Percentiles rank a stretch among this genome's conserved stretches.
Conservation (phyloP, 495 filamentous ascomycete genomes). For the Letharia columbiana region DNA sequence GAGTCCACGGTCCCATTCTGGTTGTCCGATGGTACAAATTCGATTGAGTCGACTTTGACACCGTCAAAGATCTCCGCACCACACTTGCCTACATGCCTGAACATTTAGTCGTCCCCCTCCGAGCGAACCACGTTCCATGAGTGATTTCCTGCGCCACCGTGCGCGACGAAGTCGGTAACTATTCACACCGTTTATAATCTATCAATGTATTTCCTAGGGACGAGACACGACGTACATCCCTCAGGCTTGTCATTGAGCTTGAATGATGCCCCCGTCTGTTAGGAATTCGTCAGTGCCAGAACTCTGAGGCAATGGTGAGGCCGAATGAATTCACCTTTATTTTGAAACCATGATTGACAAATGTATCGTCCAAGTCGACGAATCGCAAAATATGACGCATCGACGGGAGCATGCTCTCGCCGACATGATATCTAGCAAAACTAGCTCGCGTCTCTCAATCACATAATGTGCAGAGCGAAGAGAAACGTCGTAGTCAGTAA, state of each 20-base stretch:
- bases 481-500: neutral
- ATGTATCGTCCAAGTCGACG: constrained; percentile 39
- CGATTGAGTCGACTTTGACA: constrained; percentile 34
- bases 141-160: constrained; percentile 35
- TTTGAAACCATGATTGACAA: constrained; percentile 37
- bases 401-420: constrained; percentile 45
- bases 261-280: constrained; percentile 39
- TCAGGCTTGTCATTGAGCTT: constrained; percentile 36
- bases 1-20: neutral
- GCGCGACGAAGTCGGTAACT: constrained; percentile 44
- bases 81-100: constrained; percentile 39
- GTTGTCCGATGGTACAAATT: constrained; percentile 26
- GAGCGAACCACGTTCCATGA: constrained; percentile 48
- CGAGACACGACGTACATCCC: constrained; percentile 24
- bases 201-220: neutral
- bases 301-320: neutral
- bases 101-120: constrained; percentile 44
- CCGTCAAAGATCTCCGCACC: constrained; percentile 42
- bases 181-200: neutral
- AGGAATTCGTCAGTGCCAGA: neutral
- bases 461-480: neutral
- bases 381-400: constrained; percentile 41
- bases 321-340: constrained; percentile 32
- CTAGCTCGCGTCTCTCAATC: neutral
- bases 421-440: constrained; percentile 36